Evolutionary conservation across 2,329 filamentous ascomycete species (phyloP).

Genomic region (Fusarium xylarioides): DNA sequence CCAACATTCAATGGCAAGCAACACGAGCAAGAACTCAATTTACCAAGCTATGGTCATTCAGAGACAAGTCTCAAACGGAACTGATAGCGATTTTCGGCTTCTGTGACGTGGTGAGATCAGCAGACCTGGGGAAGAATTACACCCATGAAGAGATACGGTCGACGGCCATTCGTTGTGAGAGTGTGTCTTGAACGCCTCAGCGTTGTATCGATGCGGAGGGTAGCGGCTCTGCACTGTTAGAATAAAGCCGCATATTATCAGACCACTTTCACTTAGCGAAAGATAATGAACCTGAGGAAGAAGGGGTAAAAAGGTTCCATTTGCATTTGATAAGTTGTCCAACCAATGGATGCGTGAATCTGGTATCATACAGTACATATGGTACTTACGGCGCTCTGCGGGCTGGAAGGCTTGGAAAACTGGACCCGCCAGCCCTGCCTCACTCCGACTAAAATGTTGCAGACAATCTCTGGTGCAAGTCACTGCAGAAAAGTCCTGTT

Average conservation of each 20-base stretch:
- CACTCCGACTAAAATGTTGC: not conserved
- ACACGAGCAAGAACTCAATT: not conserved
- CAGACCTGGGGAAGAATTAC: not conserved
- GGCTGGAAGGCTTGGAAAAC: not conserved
- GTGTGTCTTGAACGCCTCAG: not conserved
- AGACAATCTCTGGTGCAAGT: not conserved
- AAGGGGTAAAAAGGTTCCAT: not conserved
- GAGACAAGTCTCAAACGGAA: not conserved
- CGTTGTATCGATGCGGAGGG: not conserved
- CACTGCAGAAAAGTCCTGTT: not conserved
- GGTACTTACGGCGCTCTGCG: not conserved
- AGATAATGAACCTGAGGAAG: not conserved
- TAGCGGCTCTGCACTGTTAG: not conserved
- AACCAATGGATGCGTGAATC: not conserved
- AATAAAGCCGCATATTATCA: constrained; percentile 10
- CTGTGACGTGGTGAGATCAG: not conserved
- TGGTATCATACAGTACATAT: not conserved
- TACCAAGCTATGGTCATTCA: not conserved
- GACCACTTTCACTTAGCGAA: constrained; percentile 4
- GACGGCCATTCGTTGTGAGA: not conserved
- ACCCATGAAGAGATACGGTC: not conserved
- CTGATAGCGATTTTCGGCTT: not conserved
- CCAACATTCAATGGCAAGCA: not conserved
- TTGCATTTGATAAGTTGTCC: not conserved
- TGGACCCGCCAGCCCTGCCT: not conserved